These are phyloP conservation scores for Linnemannia exigua DNA, from an alignment of 192 early-diverging fungal species.

Conservation along the genomic window DNA sequence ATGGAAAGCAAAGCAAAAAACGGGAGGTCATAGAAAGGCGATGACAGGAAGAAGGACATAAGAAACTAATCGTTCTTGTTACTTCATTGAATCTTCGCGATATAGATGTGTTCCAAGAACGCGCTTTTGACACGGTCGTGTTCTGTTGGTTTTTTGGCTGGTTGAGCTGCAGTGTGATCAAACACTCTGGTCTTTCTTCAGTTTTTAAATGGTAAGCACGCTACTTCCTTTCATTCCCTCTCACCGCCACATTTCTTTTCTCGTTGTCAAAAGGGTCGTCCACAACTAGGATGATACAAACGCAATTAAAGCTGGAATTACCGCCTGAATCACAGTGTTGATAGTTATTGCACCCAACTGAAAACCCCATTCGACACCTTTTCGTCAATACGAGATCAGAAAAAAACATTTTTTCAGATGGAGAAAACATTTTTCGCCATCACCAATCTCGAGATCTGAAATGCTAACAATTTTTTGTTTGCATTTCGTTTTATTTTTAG, in stretches of 20 bases:
- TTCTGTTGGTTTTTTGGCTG: not conserved
- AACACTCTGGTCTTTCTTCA: not conserved
- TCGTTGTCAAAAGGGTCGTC: constrained; percentile 47
- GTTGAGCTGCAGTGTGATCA: not conserved
- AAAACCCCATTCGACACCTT: constrained; percentile 41
- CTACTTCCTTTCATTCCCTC: not conserved
- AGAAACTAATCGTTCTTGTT: not conserved
- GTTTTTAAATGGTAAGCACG: not conserved
- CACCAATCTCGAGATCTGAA: constrained; percentile 2
- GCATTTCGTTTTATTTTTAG: constrained; percentile 20
- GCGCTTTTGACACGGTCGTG: constrained; percentile 12
- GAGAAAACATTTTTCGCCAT: constrained; percentile 9
- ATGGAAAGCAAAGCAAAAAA: not conserved
- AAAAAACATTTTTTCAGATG: constrained; percentile 13
- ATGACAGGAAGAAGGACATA: not conserved
- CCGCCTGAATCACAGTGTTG: constrained; percentile 75
- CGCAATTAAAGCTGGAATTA: constrained; percentile 83
- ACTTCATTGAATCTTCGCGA: not conserved
- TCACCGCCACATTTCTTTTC: not conserved
- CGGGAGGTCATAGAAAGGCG: not conserved
- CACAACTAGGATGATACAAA: constrained; percentile 67
- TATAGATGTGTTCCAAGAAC: constrained; percentile 6
- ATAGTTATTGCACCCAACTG: constrained; percentile 74
- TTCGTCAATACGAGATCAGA: constrained; percentile 10
- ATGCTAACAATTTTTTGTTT: constrained; percentile 15